Evolutionary conservation across 2,329 filamentous ascomycete species (phyloP).

Genomic region (Exophiala alcalophila): DNA sequence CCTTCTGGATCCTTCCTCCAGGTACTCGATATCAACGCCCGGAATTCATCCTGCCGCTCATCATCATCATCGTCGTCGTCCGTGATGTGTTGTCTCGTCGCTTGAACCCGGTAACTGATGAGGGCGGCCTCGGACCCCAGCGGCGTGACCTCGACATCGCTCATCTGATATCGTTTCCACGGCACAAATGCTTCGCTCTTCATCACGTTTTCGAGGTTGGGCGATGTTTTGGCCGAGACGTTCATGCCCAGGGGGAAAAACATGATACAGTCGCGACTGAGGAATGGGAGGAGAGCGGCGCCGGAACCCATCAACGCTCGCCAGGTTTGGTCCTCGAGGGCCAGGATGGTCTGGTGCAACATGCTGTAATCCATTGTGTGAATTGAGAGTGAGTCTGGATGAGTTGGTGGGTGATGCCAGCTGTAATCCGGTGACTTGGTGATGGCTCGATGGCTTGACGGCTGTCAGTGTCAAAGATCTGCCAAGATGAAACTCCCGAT

Average conservation of each 20-base stretch:
- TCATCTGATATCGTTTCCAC: constrained; percentile 27
- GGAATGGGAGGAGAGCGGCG: constrained; percentile 27
- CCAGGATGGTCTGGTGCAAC: constrained; percentile 25
- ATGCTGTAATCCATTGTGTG: constrained; percentile 18
- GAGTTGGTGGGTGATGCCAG: too few relatives aligned
- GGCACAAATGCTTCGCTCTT: constrained; percentile 30
- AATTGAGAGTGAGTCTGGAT: too few relatives aligned
- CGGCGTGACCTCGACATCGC: constrained; percentile 24
- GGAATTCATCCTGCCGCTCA: constrained; percentile 24
- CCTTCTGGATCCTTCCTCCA: constrained; percentile 29
- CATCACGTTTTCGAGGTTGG: constrained; percentile 30
- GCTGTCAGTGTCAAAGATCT: too few relatives aligned
- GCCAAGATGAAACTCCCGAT: too few relatives aligned
- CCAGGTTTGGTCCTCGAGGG: constrained; percentile 30
- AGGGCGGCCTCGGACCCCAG: constrained; percentile 26
- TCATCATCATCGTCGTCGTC: constrained; percentile 25
- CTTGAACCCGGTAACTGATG: constrained; percentile 29
- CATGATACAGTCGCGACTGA: constrained; percentile 30
- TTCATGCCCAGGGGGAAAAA: constrained; percentile 29
- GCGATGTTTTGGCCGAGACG: constrained; percentile 23
- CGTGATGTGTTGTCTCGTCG: constrained; percentile 24
- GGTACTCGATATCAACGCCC: constrained; percentile 27
- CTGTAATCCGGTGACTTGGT: too few relatives aligned
- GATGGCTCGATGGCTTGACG: constrained; percentile 1
- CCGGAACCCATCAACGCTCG: constrained; percentile 25